Conservation (phyloP, 2,329 filamentous ascomycete genomes). For the Alternaria angustiovoidea region DNA sequence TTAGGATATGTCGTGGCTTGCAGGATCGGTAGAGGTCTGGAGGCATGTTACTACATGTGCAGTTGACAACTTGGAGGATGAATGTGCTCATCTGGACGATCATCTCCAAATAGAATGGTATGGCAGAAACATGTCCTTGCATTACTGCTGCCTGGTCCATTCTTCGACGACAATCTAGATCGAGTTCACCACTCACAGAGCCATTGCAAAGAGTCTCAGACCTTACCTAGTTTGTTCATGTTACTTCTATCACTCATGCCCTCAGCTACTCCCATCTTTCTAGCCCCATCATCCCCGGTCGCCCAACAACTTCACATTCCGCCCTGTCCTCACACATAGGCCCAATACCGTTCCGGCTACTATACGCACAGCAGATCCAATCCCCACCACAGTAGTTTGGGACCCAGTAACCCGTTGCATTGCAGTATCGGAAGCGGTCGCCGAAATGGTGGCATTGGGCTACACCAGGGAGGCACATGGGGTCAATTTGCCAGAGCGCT, state of each 20-base stretch:
- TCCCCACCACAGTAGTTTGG: background rate
- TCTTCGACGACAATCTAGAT: too few relatives aligned
- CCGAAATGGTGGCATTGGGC: background rate
- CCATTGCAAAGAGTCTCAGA: too few relatives aligned
- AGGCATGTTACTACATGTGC: background rate
- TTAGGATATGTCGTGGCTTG: background rate
- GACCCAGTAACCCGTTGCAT: background rate
- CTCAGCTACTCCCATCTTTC: background rate
- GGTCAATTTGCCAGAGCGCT: background rate
- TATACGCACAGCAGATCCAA: slow-evolving; percentile 4
- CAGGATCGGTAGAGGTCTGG: background rate
- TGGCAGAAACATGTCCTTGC: too few relatives aligned
- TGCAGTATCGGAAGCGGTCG: slow-evolving; percentile 1
- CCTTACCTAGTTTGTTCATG: too few relatives aligned
- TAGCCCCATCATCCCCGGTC: background rate
- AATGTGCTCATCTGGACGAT: background rate
- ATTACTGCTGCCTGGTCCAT: too few relatives aligned
- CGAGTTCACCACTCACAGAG: too few relatives aligned
- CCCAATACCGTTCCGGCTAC: background rate
- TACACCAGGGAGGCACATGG: background rate
- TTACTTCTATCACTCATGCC: too few relatives aligned
- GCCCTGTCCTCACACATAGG: background rate
- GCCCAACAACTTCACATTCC: background rate
- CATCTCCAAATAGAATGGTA: background rate
- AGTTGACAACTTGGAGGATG: background rate